Conservation (phyloP, 1,284 basidiomycete genomes). For the Fomitopsis schrenkii region DNA sequence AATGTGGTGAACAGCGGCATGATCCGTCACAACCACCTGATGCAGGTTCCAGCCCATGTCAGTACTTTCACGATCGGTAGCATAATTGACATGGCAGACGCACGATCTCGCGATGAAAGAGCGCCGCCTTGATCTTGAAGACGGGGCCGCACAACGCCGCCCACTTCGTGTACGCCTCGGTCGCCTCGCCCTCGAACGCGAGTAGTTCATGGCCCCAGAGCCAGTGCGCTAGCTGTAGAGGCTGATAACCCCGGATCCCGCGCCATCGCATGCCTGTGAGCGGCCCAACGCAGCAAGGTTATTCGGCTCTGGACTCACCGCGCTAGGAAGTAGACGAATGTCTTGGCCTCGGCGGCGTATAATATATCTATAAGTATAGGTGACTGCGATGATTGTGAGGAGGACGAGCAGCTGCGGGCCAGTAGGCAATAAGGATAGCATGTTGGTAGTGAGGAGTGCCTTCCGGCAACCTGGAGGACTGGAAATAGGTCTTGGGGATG, state of each 20-base stretch:
- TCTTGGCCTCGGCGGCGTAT: slow-evolving; percentile 12
- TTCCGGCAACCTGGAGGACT: too few species aligned
- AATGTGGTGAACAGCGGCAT: slow-evolving; percentile 33
- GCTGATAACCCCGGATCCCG: slow-evolving; percentile 9
- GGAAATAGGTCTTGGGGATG: background rate
- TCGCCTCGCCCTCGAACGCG: slow-evolving; percentile 30
- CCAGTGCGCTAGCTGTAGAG: slow-evolving; percentile 18
- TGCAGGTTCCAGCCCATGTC: background rate
- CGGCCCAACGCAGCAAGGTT: too few species aligned
- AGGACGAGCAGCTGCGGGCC: slow-evolving; percentile 7
- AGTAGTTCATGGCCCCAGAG: slow-evolving; percentile 38
- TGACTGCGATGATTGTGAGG: slow-evolving; percentile 13
- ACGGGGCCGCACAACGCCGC: slow-evolving; percentile 30
- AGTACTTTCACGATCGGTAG: background rate
- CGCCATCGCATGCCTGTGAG: background rate
- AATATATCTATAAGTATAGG: slow-evolving; percentile 17
- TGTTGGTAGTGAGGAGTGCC: slow-evolving; percentile 5
- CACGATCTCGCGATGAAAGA: slow-evolving; percentile 35
- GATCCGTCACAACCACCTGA: slow-evolving; percentile 33
- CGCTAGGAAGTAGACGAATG: slow-evolving; percentile 14
- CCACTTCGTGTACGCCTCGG: slow-evolving; percentile 34
- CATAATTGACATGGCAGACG: slow-evolving; percentile 9
- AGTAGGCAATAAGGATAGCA: slow-evolving; percentile 8
- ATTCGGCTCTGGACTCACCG: slow-evolving; percentile 15
- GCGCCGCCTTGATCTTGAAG: slow-evolving; percentile 35